These are phyloP conservation scores for Hippophae rhamnoides DNA, from an alignment of 306 rosid genomes.

Conservation along the genomic window DNA sequence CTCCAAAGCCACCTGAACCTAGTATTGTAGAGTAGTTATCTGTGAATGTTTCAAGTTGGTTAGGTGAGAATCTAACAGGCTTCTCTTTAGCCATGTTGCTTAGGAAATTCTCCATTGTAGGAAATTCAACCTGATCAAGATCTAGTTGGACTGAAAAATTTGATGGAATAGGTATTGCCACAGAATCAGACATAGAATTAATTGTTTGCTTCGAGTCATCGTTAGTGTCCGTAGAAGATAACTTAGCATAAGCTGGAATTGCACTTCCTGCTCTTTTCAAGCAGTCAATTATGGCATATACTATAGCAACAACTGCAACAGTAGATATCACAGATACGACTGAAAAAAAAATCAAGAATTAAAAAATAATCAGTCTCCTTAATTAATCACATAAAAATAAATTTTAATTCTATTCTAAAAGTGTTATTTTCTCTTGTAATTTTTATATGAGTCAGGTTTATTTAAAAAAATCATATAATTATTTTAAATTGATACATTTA, in stretches of 20 bases:
- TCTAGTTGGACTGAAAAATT: neutral
- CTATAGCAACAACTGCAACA: slow-evolving; percentile 28
- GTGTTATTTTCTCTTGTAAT: too few relatives aligned
- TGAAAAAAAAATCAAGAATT: slow-evolving; percentile 15
- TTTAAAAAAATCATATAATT: too few relatives aligned
- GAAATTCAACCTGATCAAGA: slow-evolving; percentile 24
- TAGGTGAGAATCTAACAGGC: slow-evolving; percentile 5
- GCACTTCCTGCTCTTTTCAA: slow-evolving; percentile 41
- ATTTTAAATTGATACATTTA: too few relatives aligned
- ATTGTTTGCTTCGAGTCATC: neutral
- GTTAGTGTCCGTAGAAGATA: slow-evolving; percentile 20
- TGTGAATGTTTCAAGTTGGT: neutral
- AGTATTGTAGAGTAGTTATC: neutral
- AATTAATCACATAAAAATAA: too few relatives aligned
- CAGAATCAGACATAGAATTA: slow-evolving; percentile 9
- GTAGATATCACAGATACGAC: slow-evolving; percentile 25
- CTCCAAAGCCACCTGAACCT: slow-evolving; percentile 4
- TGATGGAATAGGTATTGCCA: slow-evolving; percentile 14
- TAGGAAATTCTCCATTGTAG: slow-evolving; percentile 8
- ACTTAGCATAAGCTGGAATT: slow-evolving; percentile 27
- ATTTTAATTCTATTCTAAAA: too few relatives aligned
- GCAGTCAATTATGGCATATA: slow-evolving; percentile 39
- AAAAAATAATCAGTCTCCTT: too few relatives aligned
- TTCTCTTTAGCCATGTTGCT: slow-evolving; percentile 9
- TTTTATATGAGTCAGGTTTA: too few relatives aligned